Evolutionary conservation across 371 early-diverging fungal species (phyloP).

Genomic region (Sporodiniella umbellata): DNA sequence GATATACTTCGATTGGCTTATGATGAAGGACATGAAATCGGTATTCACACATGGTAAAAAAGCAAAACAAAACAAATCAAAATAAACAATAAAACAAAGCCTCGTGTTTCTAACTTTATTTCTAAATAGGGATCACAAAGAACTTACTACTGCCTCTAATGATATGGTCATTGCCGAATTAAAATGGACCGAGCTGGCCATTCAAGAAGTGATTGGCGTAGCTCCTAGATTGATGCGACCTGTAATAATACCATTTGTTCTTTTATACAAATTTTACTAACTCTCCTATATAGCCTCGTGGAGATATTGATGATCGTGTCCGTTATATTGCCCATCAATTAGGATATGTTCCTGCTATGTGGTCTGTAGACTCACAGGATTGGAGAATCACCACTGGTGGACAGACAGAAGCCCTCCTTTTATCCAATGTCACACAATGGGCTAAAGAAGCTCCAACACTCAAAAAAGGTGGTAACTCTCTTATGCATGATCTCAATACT

Average conservation of each 20-base stretch:
- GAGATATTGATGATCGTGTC: conserved; percentile 53
- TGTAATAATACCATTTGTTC: conserved; percentile 6
- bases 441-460: conserved; percentile 29
- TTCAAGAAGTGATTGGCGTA: conserved; percentile 59
- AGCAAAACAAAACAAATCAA: too few species aligned
- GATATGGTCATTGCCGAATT: conserved; percentile 61
- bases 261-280: neutral
- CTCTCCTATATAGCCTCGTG: conserved; percentile 30
- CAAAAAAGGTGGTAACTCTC: conserved; percentile 50
- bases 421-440: conserved; percentile 47
- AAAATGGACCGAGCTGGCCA: conserved; percentile 53
- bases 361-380: conserved; percentile 48
- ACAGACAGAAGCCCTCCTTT: conserved; percentile 32
- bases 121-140: conserved; percentile 51
- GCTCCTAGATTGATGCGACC: conserved; percentile 64
- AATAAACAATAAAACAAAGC: too few species aligned
- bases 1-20: conserved; percentile 36
- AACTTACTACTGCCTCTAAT: conserved; percentile 54
- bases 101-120: neutral
- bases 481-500: conserved; percentile 56
- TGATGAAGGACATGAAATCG: conserved; percentile 52
- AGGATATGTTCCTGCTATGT: conserved; percentile 45
- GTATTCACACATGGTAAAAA: conserved; percentile 51
- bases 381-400: conserved; percentile 35
- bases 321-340: conserved; percentile 42